These are phyloP conservation scores for Sporothrix pallida DNA, from an alignment of 2,329 filamentous ascomycete genomes.

Conservation along the genomic window DNA sequence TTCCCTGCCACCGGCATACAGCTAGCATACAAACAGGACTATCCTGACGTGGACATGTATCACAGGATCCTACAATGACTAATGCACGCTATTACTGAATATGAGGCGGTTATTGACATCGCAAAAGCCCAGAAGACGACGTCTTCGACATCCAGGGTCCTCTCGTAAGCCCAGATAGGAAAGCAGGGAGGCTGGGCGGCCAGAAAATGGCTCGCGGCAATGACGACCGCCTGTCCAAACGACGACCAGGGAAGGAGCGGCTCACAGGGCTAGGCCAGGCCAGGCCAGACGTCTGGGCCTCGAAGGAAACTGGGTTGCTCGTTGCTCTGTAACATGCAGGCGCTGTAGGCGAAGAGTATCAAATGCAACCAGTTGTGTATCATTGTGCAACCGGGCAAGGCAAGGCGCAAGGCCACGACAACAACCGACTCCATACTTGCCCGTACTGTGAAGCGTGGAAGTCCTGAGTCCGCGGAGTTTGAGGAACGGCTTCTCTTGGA, in stretches of 20 bases:
- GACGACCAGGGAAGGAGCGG: neutral
- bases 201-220: conserved; percentile 26
- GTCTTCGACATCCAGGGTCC: neutral
- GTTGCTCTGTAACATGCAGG: neutral
- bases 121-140: neutral
- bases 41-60: neutral
- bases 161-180: conserved; percentile 17
- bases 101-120: conserved; percentile 8
- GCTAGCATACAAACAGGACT: neutral
- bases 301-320: neutral
- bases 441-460: neutral
- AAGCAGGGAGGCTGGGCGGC: conserved; percentile 27
- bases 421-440: neutral
- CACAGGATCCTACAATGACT: neutral
- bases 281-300: neutral
- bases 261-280: neutral
- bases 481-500: neutral
- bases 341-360: neutral
- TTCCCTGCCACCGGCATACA: neutral
- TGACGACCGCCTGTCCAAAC: neutral
- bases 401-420: too few relatives aligned
- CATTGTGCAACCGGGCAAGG: too few relatives aligned
- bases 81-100: neutral
- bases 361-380: neutral
- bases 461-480: conserved; percentile 19